Evolutionary conservation across 257 asterid species (phyloP).

Genomic region (Penstemon barbatus): DNA sequence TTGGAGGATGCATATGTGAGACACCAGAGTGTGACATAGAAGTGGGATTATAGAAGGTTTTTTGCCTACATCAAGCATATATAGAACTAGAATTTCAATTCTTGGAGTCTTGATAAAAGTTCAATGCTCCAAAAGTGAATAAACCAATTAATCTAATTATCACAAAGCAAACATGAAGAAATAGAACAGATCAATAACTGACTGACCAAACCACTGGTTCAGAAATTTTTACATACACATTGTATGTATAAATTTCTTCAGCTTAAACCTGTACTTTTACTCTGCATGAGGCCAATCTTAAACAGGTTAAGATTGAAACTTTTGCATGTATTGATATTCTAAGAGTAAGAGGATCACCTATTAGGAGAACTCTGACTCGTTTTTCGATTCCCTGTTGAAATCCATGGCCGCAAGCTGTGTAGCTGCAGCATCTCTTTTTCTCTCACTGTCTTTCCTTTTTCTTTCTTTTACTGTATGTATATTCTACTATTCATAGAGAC

Average conservation of each 20-base stretch:
- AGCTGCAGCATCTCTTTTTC: slow-evolving; percentile 65
- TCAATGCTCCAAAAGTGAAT: slow-evolving; percentile 3
- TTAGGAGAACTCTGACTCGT: slow-evolving; percentile 35
- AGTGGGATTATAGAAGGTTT: no score
- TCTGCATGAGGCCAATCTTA: slow-evolving; percentile 21
- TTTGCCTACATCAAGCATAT: no score
- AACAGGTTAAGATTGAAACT: slow-evolving; percentile 23
- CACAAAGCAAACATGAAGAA: slow-evolving; percentile 19
- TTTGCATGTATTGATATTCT: slow-evolving; percentile 21
- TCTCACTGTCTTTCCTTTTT: slow-evolving; percentile 11
- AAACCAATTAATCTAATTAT: neutral
- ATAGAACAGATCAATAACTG: neutral
- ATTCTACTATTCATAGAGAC: neutral
- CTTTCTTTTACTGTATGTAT: neutral
- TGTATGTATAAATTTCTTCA: slow-evolving; percentile 19
- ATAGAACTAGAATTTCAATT: neutral
- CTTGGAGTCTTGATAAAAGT: slow-evolving; percentile 4
- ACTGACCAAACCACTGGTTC: slow-evolving; percentile 22
- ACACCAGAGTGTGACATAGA: no score
- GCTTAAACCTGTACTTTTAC: neutral
- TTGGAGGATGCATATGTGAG: no score
- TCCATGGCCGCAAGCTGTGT: slow-evolving; percentile 51
- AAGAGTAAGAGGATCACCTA: slow-evolving; percentile 44
- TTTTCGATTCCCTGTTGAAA: slow-evolving; percentile 41
- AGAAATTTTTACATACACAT: slow-evolving; percentile 41